These are phyloP conservation scores for Lignosus rhinocerotis DNA, from an alignment of 1,284 basidiomycete genomes.

Conservation along the genomic window DNA sequence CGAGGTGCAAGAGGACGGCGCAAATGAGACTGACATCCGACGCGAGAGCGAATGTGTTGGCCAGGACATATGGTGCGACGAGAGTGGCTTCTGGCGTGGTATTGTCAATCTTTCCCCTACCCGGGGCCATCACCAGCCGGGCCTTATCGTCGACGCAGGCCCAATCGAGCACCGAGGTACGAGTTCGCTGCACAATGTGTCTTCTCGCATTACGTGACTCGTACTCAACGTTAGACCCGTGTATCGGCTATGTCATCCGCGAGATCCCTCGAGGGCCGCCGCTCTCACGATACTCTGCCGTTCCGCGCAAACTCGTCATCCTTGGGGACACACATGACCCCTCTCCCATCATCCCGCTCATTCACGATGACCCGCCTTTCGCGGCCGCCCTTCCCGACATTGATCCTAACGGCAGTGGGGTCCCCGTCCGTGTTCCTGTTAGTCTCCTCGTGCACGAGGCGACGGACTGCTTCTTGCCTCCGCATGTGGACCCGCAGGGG, in stretches of 20 bases:
- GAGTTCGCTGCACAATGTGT: conserved; percentile 13
- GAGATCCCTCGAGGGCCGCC: conserved; percentile 49
- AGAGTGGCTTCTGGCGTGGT: conserved; percentile 76
- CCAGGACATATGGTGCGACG: conserved; percentile 57
- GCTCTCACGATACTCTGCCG: conserved; percentile 32
- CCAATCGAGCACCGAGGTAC: conserved; percentile 81
- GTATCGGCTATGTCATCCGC: conserved; percentile 79
- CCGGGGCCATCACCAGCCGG: conserved; percentile 19
- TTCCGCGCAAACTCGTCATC: conserved; percentile 51
- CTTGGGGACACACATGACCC: conserved; percentile 72
- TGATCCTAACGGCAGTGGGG: conserved; percentile 3
- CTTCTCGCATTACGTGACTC: not conserved
- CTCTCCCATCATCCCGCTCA: conserved; percentile 54
- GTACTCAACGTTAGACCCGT: conserved; percentile 57
- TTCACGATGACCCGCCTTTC: conserved; percentile 32
- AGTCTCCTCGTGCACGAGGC: conserved; percentile 77
- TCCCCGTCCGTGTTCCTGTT: conserved; percentile 16
- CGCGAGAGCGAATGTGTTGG: conserved; percentile 74
- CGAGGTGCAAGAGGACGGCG: conserved; percentile 30
- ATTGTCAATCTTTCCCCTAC: conserved; percentile 8
- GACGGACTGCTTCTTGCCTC: conserved; percentile 79
- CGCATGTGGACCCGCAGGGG: conserved; percentile 45
- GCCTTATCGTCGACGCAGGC: conserved; percentile 72
- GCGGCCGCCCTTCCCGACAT: conserved; percentile 5
- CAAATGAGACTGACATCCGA: conserved; percentile 31